Percentiles rank a stretch among this genome's conserved stretches.
These are phyloP conservation scores for Meyerozyma sp. DNA, from an alignment of 1,139 yeast genomes.

Conservation along the genomic window DNA sequence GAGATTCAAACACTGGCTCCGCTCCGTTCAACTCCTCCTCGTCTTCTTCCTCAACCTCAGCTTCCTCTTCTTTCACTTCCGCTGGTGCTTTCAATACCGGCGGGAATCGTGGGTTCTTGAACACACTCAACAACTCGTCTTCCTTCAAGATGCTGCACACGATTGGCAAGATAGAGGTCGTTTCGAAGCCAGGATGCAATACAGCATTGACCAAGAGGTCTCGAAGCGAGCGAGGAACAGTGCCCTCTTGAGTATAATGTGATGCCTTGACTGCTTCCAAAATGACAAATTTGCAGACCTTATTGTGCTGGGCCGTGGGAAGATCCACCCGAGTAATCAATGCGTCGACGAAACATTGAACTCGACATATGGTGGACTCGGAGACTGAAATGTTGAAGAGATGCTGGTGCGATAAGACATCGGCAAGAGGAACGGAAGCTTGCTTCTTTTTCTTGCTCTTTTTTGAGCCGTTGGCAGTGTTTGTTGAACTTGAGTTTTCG, in stretches of 20 bases:
- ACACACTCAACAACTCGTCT: slow-evolving; percentile 42
- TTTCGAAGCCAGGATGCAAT: slow-evolving; percentile 58
- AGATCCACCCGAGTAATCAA: slow-evolving; percentile 48
- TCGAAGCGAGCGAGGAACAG: slow-evolving; percentile 26
- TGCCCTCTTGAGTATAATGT: slow-evolving; percentile 18
- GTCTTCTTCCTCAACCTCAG: slow-evolving; percentile 9
- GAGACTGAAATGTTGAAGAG: slow-evolving; percentile 46
- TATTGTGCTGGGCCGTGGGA: slow-evolving; percentile 60
- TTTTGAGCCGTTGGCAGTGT: slow-evolving; percentile 11
- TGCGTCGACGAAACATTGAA: slow-evolving; percentile 45
- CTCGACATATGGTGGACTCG: slow-evolving; percentile 23
- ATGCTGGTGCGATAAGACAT: slow-evolving; percentile 63
- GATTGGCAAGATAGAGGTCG: slow-evolving; percentile 66
- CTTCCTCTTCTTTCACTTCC: slow-evolving; percentile 2
- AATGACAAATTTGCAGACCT: slow-evolving; percentile 53
- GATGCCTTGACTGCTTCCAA: slow-evolving; percentile 38
- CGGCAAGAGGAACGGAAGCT: slow-evolving; percentile 53
- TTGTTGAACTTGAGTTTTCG: slow-evolving; percentile 8
- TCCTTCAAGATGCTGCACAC: slow-evolving; percentile 47
- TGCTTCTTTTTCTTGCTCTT: slow-evolving; percentile 40
- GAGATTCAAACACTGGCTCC: background rate
- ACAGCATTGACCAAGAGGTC: slow-evolving; percentile 48
- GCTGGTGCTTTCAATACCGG: slow-evolving; percentile 25
- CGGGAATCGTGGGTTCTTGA: slow-evolving; percentile 79
- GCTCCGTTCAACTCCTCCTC: background rate